Evolutionary conservation across 2,329 filamentous ascomycete genomes (phyloP).

Genomic region (Fusarium newnesense): DNA sequence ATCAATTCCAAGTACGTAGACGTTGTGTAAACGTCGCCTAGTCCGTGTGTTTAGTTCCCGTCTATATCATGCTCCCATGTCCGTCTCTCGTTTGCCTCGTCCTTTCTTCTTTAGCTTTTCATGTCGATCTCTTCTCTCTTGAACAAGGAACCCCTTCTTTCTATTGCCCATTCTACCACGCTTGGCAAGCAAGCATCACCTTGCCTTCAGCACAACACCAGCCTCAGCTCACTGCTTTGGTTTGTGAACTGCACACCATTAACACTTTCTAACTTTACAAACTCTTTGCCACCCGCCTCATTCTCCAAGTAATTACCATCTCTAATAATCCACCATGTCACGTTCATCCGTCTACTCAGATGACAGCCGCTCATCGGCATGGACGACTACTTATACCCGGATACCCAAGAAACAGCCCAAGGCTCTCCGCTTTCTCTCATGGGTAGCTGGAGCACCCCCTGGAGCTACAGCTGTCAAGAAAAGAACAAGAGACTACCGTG

Average conservation of each 20-base stretch:
- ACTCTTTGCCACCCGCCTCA: conserved; percentile 29
- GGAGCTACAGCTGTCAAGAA: conserved; percentile 42
- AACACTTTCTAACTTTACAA: background rate
- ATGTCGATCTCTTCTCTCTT: conserved; percentile 28
- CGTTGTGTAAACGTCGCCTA: conserved; percentile 1
- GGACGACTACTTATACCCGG: conserved; percentile 39
- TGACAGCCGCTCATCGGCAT: conserved; percentile 40
- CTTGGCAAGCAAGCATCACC: conserved; percentile 18
- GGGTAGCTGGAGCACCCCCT: conserved; percentile 42
- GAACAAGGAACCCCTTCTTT: conserved; percentile 29
- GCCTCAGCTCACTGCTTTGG: conserved; percentile 10
- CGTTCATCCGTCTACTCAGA: conserved; percentile 38
- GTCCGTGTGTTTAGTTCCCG: conserved; percentile 6
- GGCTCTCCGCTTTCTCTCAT: conserved; percentile 43
- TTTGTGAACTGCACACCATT: conserved; percentile 28
- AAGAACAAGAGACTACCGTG: conserved; percentile 41
- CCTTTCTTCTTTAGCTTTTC: conserved; percentile 26
- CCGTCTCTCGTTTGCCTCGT: conserved; percentile 32
- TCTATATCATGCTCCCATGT: conserved; percentile 36
- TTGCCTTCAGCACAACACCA: conserved; percentile 16
- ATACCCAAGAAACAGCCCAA: conserved; percentile 41
- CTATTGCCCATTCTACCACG: conserved; percentile 4
- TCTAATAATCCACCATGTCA: conserved; percentile 14
- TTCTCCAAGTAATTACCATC: background rate
- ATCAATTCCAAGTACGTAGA: conserved; percentile 4